Conservation (phyloP, 805 yeast species). For the Candida adriatica region DNA sequence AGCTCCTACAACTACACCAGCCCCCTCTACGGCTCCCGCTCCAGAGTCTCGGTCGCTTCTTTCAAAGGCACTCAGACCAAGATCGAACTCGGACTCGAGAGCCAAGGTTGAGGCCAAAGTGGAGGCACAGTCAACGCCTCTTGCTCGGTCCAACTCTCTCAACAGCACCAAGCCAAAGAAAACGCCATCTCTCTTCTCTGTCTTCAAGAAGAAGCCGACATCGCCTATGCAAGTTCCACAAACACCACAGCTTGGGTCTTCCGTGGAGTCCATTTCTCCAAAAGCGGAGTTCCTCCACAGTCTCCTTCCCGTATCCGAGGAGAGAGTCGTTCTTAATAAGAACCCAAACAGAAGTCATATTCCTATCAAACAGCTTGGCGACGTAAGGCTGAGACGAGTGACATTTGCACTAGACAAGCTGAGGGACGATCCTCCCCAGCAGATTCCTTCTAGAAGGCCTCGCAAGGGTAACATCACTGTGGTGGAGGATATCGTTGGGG, state of each 20-base stretch:
- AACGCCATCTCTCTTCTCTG: constrained; percentile 22
- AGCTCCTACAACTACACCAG: constrained; percentile 1
- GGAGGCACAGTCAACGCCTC: background rate
- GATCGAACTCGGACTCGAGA: constrained; percentile 21
- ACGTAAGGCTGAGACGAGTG: constrained; percentile 49
- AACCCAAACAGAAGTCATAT: constrained; percentile 34
- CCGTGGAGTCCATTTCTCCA: constrained; percentile 13
- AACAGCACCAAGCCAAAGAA: constrained; percentile 19
- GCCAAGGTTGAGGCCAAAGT: constrained; percentile 2
- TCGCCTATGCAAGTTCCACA: constrained; percentile 17
- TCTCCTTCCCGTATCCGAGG: constrained; percentile 2
- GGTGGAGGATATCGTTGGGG: constrained; percentile 59
- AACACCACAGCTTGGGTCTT: constrained; percentile 6
- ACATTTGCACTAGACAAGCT: constrained; percentile 72
- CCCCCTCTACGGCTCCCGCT: background rate
- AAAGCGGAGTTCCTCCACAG: constrained; percentile 4
- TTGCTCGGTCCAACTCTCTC: constrained; percentile 18
- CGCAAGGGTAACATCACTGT: constrained; percentile 67
- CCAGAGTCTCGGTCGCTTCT: constrained; percentile 11
- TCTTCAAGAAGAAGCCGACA: constrained; percentile 24
- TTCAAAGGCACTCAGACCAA: constrained; percentile 21
- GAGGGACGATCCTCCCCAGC: constrained; percentile 84
- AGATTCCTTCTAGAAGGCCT: constrained; percentile 83
- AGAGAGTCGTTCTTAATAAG: constrained; percentile 36
- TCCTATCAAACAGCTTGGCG: constrained; percentile 25